phyloP scores from a whole-genome alignment of 1,284 basidiomycete genomes.

The Pseudozyma hubeiensis region DNA sequence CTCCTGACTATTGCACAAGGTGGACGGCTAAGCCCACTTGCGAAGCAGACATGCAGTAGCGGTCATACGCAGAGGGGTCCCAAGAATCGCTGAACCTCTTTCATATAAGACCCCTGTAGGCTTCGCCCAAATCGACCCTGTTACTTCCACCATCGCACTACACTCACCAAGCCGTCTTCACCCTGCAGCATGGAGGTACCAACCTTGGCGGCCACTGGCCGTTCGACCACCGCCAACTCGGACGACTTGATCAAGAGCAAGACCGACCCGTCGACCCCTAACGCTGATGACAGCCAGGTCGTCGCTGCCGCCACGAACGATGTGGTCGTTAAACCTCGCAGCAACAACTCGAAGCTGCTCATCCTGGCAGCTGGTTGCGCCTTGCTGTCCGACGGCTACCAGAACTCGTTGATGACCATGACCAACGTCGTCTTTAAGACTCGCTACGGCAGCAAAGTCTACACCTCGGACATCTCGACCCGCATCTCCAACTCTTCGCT shows the following conservation, averaged over 20 bases:
- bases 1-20: no score
- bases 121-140: no score
- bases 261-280: neutral
- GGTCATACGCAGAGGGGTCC: no score
- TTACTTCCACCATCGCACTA: neutral
- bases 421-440: constrained; percentile 58
- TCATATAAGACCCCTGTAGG: no score
- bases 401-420: constrained; percentile 71
- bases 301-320: neutral
- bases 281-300: constrained; percentile 1
- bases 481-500: constrained; percentile 80
- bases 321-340: constrained; percentile 8
- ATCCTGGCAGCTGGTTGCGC: constrained; percentile 32
- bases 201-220: constrained; percentile 13
- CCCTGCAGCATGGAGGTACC: constrained; percentile 10
- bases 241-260: constrained; percentile 7
- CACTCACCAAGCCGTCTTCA: neutral
- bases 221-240: constrained; percentile 4
- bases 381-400: constrained; percentile 79
- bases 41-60: no score
- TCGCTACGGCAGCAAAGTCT: constrained; percentile 70
- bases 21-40: no score
- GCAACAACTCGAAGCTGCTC: constrained; percentile 27
- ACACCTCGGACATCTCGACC: constrained; percentile 76
- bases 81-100: no score